Evolutionary conservation across 106 monocot genomes (phyloP), one percentile per base, ranked within the genome.

Genomic region (Agapanthus africanus): DNA sequence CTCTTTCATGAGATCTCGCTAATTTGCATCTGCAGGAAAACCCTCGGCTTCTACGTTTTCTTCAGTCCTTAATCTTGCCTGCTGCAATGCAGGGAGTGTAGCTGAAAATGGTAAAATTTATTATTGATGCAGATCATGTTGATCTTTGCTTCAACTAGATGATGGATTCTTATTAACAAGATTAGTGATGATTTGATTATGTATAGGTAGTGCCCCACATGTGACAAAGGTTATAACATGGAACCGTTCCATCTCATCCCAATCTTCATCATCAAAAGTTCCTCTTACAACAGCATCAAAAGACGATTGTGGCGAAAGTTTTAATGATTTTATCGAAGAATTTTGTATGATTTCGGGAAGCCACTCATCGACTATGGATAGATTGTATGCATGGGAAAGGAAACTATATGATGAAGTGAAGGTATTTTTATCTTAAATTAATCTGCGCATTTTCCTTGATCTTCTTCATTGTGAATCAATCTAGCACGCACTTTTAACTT

Each of bases 341-440:
- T 82, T 85, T 69, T 81, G 83, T 75, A 95, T 95, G 94, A 81
- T 95, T 40, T 87, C 94, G 5, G 94, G 94, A 36, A 95, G 90
- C 79, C 87, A 95, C 77, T 85, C 84, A 39, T 95, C 91, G 11
- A 88, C 90, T 6, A 61, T 90, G 77, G 91, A 95, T 35, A 85
- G 94, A 69, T 31, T 95, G 23, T 85, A 88, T 68, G 94, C 94
- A 34, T 95, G 94, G 94, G 94, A 95, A 80, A 80, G 76, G 73
- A 95, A 95, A 70, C 81, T 95, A 22, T 88, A 83, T 65, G 91
- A 95, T 78, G 94, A 95, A 83, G 85, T 95, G 32, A 95, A 95
- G 88, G 93, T 94, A 83, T n/a, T 34, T 66, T 65, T 23, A 15
- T 65, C 64, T 0, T 65, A 39, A 2, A 65, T 13, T 39, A 25